Conservation (phyloP, 2,329 filamentous ascomycete genomes). For the Plectosphaerella cucumerina region DNA sequence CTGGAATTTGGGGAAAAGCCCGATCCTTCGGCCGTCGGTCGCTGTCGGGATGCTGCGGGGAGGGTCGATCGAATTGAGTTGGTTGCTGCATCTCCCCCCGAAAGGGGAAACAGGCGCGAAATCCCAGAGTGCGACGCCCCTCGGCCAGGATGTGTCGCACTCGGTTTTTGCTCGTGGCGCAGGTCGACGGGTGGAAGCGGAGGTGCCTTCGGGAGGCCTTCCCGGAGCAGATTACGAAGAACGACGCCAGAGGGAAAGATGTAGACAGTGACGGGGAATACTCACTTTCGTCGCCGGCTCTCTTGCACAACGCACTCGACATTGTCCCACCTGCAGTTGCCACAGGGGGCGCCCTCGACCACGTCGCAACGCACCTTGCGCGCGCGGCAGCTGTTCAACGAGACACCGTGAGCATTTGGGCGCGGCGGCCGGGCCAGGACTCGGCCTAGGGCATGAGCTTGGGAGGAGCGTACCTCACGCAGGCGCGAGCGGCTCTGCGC, state of each 20-base stretch:
- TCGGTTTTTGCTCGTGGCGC: not conserved
- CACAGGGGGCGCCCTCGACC: conserved; percentile 81
- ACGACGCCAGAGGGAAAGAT: not conserved
- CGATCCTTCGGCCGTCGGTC: too few species aligned
- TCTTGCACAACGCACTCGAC: conserved; percentile 74
- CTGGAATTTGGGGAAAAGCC: too few species aligned
- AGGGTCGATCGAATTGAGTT: too few species aligned
- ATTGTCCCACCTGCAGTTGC: conserved; percentile 79
- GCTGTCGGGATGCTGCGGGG: too few species aligned
- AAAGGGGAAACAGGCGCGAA: too few species aligned
- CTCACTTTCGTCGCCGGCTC: conserved; percentile 82
- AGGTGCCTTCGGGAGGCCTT: not conserved
- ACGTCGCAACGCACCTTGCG: conserved; percentile 94
- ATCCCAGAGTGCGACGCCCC: too few species aligned
- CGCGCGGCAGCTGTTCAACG: conserved; percentile 62
- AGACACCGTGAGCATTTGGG: not conserved
- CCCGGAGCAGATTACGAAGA: not conserved
- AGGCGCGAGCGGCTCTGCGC: conserved; percentile 84
- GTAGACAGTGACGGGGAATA: conserved; percentile 17
- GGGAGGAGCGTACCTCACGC: conserved; percentile 41
- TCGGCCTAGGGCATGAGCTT: too few species aligned
- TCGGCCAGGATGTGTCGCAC: not conserved
- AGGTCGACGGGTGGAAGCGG: not conserved
- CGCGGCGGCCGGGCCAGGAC: too few species aligned
- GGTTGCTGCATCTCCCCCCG: too few species aligned